Percentiles rank a stretch among this genome's conserved stretches.
Conservation (phyloP, 495 filamentous ascomycete species). For the Xylaria venustula region DNA sequence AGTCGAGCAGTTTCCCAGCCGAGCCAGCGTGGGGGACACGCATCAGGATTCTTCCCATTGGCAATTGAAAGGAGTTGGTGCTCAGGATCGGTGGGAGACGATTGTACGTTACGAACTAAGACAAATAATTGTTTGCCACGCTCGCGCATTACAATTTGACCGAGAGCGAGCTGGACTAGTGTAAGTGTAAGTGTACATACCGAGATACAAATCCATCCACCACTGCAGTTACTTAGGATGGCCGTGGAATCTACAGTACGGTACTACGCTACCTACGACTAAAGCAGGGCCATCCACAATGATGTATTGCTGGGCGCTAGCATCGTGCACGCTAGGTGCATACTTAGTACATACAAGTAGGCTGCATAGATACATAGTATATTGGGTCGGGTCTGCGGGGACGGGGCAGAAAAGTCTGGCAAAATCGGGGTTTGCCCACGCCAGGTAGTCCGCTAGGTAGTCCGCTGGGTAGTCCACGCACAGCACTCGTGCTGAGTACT, state of each 20-base stretch:
- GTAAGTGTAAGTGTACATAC: not conserved
- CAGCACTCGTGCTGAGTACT: not conserved
- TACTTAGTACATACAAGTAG: no score
- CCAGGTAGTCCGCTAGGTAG: not conserved
- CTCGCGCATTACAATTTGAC: slow-evolving; percentile 7
- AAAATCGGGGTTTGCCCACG: not conserved
- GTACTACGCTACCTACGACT: not conserved
- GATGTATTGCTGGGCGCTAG: not conserved
- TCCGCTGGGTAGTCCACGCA: not conserved
- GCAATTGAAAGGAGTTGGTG: no score
- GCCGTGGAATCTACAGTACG: no score
- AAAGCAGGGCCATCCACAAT: not conserved
- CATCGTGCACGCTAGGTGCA: not conserved
- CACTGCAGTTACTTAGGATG: not conserved
- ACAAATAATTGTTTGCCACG: not conserved
- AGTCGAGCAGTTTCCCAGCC: no score
- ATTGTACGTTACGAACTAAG: not conserved
- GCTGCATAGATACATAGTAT: no score
- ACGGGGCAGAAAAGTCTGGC: not conserved
- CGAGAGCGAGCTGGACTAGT: not conserved
- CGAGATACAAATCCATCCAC: no score
- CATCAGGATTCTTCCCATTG: no score
- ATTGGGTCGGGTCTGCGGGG: not conserved
- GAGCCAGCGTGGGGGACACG: no score
- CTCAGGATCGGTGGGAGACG: no score